phyloP scores from a whole-genome alignment of 306 rosid species.

The Quercus glauca region DNA sequence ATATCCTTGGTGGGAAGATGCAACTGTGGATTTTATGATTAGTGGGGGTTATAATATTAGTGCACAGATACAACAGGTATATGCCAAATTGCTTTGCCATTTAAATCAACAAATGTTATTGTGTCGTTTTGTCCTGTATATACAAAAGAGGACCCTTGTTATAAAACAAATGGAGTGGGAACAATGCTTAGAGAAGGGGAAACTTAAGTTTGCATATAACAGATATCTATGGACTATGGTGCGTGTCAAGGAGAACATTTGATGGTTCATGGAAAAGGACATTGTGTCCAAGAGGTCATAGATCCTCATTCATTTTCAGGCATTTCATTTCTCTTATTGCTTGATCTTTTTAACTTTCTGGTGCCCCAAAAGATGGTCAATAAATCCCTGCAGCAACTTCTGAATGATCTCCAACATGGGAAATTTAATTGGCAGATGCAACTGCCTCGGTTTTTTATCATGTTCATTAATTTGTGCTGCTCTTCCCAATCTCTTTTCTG shows the following conservation, averaged over 20 bases:
- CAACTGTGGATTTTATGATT: slow-evolving; percentile 75
- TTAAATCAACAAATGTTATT: neutral
- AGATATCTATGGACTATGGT: neutral
- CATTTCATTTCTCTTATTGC: neutral
- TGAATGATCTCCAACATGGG: neutral
- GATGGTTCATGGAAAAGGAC: neutral
- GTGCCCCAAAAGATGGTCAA: neutral
- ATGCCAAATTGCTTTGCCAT: neutral
- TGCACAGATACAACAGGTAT: slow-evolving; percentile 59
- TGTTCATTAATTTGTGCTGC: neutral
- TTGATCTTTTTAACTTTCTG: neutral
- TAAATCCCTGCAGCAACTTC: neutral
- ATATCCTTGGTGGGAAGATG: slow-evolving; percentile 90
- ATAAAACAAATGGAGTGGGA: neutral
- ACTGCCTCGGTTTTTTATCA: neutral
- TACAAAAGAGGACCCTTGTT: neutral
- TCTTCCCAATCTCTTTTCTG: neutral
- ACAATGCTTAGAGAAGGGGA: neutral
- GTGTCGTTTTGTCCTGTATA: neutral
- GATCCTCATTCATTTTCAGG: neutral
- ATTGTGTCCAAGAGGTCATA: neutral
- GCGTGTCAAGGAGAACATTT: neutral
- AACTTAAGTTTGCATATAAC: neutral
- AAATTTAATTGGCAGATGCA: neutral
- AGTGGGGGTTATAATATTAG: slow-evolving; percentile 81